Percentiles rank a stretch among this genome's conserved stretches.
Evolutionary conservation across 176 grass and related monocot species (phyloP).

Genomic region (Hordeum marinum): DNA sequence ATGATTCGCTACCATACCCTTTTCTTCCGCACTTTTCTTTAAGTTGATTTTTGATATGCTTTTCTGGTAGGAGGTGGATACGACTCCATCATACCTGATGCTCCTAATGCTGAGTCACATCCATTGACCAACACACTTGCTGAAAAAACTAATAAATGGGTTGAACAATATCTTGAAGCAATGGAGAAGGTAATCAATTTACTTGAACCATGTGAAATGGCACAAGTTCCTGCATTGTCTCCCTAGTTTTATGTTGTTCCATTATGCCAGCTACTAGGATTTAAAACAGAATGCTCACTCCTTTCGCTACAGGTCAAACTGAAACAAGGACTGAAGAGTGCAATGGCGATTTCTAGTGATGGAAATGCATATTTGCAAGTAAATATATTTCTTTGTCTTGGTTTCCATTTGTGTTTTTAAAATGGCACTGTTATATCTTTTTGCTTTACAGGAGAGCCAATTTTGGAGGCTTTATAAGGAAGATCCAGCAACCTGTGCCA

Average conservation of each 20-base stretch:
- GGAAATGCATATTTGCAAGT: conserved; percentile 95
- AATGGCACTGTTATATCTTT: not conserved
- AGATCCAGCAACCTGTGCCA: conserved; percentile 60
- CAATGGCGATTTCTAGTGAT: conserved; percentile 85
- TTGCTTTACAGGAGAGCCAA: conserved; percentile 61
- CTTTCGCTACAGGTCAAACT: conserved; percentile 68
- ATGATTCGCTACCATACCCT: not conserved
- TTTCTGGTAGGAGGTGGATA: conserved; percentile 65
- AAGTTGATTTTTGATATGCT: conserved; percentile 13
- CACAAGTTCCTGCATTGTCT: not conserved
- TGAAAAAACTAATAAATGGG: conserved; percentile 72
- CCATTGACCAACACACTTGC: conserved; percentile 43
- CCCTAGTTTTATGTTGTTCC: not conserved
- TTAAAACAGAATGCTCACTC: conserved; percentile 4
- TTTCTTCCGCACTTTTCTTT: not conserved
- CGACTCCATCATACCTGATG: conserved; percentile 64
- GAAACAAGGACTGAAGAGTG: conserved; percentile 86
- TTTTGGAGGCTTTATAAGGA: conserved; percentile 97
- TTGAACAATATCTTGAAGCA: conserved; percentile 84
- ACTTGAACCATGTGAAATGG: conserved; percentile 2
- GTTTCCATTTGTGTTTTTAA: not conserved
- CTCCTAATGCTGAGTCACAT: conserved; percentile 53
- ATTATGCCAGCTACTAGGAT: conserved; percentile 1
- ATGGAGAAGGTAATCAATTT: conserved; percentile 78
- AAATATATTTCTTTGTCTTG: conserved; percentile 1